Conservation (phyloP, 2,329 filamentous ascomycete genomes). For the Aspergillus tubingensis region DNA sequence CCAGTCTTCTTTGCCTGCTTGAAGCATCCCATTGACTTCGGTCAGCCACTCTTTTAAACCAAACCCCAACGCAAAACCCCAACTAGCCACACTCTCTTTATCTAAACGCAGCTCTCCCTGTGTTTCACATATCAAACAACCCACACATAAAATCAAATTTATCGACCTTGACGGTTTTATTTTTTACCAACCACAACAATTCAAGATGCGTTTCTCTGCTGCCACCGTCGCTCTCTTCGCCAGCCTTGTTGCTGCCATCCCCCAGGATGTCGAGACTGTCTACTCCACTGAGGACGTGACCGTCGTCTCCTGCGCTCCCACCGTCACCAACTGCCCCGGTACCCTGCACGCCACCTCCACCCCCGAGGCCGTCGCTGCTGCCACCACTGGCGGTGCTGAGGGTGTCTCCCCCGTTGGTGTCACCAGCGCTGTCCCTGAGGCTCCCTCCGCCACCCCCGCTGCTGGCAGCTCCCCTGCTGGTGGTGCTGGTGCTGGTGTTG, state of each 20-base stretch:
- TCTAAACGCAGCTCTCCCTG: constrained; percentile 4
- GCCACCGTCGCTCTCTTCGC: constrained; percentile 45
- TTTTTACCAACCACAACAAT: constrained; percentile 25
- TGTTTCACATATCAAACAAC: constrained; percentile 8
- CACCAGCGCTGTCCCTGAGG: constrained; percentile 7
- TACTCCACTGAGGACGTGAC: constrained; percentile 62
- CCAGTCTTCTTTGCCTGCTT: constrained; percentile 34
- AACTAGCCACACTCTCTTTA: constrained; percentile 38
- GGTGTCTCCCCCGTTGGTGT: constrained; percentile 9
- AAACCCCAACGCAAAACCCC: constrained; percentile 11
- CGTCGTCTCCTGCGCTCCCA: constrained; percentile 63
- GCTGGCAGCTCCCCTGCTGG: constrained; percentile 10
- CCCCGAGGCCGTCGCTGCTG: constrained; percentile 25
- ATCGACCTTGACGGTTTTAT: constrained; percentile 37
- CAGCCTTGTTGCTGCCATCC: constrained; percentile 42
- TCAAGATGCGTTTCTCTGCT: constrained; percentile 49
- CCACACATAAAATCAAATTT: constrained; percentile 2
- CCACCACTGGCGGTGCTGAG: constrained; percentile 8
- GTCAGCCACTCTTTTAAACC: constrained; percentile 46
- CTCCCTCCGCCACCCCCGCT: constrained; percentile 4
- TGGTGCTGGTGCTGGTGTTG: neutral
- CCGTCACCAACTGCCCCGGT: constrained; percentile 61
- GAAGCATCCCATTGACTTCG: constrained; percentile 45
- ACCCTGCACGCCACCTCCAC: constrained; percentile 23
- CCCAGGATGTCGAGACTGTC: constrained; percentile 48